A percentile compares a stretch with the other conserved stretches of the same genome.
These are phyloP conservation scores for Fusarium mangiferae DNA, from an alignment of 2,329 filamentous ascomycete genomes.

Conservation along the genomic window DNA sequence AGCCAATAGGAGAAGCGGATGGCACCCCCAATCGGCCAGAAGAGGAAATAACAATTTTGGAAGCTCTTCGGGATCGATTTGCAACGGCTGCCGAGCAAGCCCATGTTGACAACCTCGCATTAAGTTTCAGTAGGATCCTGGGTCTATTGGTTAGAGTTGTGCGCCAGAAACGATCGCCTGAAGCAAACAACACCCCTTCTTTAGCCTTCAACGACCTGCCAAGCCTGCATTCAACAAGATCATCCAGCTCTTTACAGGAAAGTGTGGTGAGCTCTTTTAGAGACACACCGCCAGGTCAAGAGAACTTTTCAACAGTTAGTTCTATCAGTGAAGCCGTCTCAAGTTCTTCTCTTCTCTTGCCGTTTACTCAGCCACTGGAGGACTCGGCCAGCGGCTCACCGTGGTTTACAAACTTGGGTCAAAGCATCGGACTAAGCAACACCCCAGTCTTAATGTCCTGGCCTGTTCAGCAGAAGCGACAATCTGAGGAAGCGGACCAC, in stretches of 20 bases:
- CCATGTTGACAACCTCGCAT: slow-evolving; percentile 30
- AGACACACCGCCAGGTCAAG: slow-evolving; percentile 36
- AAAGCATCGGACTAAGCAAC: neutral
- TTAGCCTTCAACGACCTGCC: slow-evolving; percentile 41
- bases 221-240: slow-evolving; percentile 36
- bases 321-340: slow-evolving; percentile 20
- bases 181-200: slow-evolving; percentile 24
- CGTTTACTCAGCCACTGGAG: slow-evolving; percentile 35
- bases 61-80: slow-evolving; percentile 39
- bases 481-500: slow-evolving; percentile 26
- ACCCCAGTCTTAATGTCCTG: slow-evolving; percentile 21
- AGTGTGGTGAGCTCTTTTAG: slow-evolving; percentile 36
- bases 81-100: slow-evolving; percentile 27
- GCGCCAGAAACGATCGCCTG: slow-evolving; percentile 32
- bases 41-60: slow-evolving; percentile 42
- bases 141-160: slow-evolving; percentile 28
- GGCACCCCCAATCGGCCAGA: slow-evolving; percentile 19
- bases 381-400: slow-evolving; percentile 22
- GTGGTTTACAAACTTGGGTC: slow-evolving; percentile 16
- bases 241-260: slow-evolving; percentile 34
- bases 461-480: slow-evolving; percentile 37
- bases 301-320: slow-evolving; percentile 22
- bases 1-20: slow-evolving; percentile 30
- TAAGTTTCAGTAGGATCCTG: slow-evolving; percentile 35
- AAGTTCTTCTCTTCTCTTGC: slow-evolving; percentile 32